Percentiles rank a stretch among this genome's conserved stretches.
Conservation (phyloP, 2,329 filamentous ascomycete genomes). For the Hypoxylon sp. region DNA sequence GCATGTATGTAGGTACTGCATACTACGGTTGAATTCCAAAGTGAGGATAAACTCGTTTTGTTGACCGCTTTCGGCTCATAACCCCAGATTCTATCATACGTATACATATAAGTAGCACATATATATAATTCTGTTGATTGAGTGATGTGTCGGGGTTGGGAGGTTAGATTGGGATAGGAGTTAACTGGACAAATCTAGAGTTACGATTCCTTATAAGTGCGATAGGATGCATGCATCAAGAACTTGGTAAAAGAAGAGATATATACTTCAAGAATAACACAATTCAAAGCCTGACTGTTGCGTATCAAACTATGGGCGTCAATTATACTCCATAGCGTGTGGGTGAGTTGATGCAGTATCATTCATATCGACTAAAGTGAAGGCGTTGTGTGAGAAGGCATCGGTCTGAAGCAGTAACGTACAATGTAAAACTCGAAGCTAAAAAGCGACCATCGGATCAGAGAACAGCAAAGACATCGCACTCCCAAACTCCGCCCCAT, state of each 20-base stretch:
- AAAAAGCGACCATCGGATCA: background rate
- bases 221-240: background rate
- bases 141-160: background rate
- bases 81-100: background rate
- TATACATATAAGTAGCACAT: background rate
- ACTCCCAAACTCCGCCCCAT: conserved; percentile 35
- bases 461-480: conserved; percentile 1
- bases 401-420: background rate
- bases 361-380: background rate
- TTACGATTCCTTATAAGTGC: background rate
- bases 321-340: background rate
- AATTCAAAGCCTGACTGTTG: background rate
- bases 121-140: background rate
- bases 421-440: conserved; percentile 5
- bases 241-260: background rate
- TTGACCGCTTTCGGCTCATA: background rate
- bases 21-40: background rate
- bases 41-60: background rate
- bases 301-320: background rate
- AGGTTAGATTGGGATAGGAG: background rate
- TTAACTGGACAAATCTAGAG: background rate
- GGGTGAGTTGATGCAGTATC: background rate
- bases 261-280: background rate
- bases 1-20: background rate
- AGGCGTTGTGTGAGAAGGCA: background rate